Conservation (phyloP, 768 basidiomycete species). For the Leucosporidium creatinivorum region DNA sequence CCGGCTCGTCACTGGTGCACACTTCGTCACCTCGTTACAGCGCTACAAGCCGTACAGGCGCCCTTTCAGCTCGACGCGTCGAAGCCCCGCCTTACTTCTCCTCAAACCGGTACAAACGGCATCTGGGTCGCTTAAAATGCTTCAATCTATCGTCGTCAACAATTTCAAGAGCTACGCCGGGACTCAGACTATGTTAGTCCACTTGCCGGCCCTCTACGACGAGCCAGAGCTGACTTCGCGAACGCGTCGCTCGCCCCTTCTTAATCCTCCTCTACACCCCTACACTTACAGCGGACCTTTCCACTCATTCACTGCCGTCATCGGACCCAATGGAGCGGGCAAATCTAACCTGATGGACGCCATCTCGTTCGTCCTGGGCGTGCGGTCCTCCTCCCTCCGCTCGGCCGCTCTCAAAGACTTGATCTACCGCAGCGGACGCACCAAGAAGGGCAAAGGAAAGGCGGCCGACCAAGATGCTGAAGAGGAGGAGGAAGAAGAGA, state of each 20-base stretch:
- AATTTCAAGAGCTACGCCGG: no score
- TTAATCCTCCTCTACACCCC: slow-evolving; percentile 41
- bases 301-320: slow-evolving; percentile 86
- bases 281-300: slow-evolving; percentile 84
- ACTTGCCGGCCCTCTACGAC: neutral
- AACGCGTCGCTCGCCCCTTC: slow-evolving; percentile 6
- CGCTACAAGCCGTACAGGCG: no score
- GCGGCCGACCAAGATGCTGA: slow-evolving; percentile 44
- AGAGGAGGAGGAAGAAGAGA: slow-evolving; percentile 42
- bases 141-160: no score
- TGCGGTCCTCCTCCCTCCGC: slow-evolving; percentile 85
- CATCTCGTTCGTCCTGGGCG: slow-evolving; percentile 95
- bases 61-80: no score
- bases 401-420: slow-evolving; percentile 91
- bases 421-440: slow-evolving; percentile 76
- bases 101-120: no score
- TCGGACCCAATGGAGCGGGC: slow-evolving; percentile 97
- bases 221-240: slow-evolving; percentile 15
- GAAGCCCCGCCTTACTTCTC: no score
- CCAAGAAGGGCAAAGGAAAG: slow-evolving; percentile 41
- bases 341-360: slow-evolving; percentile 99
- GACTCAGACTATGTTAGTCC: slow-evolving; percentile 30
- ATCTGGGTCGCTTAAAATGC: no score
- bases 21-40: no score
- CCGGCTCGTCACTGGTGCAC: no score